A percentile compares a stretch with the other conserved stretches of the same genome.
phyloP scores from a whole-genome alignment of 768 basidiomycete genomes.

The Coprinopsis cinerea region DNA sequence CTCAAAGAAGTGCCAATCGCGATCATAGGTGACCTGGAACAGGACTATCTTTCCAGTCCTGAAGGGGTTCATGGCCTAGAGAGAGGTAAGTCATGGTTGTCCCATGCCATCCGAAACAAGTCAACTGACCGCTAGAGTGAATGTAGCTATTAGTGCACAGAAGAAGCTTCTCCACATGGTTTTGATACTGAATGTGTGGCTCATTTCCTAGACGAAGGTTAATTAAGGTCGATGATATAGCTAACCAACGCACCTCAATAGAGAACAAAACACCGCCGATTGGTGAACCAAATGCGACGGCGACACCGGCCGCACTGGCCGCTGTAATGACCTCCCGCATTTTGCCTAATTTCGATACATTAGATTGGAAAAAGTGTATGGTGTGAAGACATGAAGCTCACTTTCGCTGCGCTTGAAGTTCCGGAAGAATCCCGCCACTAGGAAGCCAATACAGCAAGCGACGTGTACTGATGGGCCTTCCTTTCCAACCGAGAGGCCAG shows the following conservation, averaged over 20 bases:
- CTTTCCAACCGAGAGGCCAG: constrained; percentile 94
- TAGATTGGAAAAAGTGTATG: constrained; percentile 9
- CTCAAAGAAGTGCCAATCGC: constrained; percentile 99
- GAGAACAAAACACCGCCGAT: constrained; percentile 98
- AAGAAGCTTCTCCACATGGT: constrained; percentile 99
- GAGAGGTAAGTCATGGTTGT: neutral
- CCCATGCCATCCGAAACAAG: no score
- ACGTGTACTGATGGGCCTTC: constrained; percentile 98
- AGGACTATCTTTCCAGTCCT: constrained; percentile 96
- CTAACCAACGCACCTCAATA: constrained; percentile 62
- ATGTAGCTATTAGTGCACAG: constrained; percentile 94
- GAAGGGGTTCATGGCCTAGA: constrained; percentile 95
- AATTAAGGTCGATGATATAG: neutral
- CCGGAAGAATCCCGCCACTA: constrained; percentile 80
- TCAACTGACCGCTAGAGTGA: constrained; percentile 82
- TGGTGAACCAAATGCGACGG: constrained; percentile 96
- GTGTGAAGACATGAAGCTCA: constrained; percentile 38
- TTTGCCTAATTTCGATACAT: no score
- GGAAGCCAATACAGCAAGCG: constrained; percentile 87
- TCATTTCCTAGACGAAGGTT: constrained; percentile 76
- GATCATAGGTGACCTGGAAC: constrained; percentile 95
- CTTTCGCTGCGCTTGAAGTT: constrained; percentile 87
- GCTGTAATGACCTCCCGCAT: constrained; percentile 91
- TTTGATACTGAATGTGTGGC: constrained; percentile 91
- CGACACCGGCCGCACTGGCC: constrained; percentile 95